Evolutionary conservation across 441 rosid genomes (phyloP).

Genomic region (Sinapis alba): DNA sequence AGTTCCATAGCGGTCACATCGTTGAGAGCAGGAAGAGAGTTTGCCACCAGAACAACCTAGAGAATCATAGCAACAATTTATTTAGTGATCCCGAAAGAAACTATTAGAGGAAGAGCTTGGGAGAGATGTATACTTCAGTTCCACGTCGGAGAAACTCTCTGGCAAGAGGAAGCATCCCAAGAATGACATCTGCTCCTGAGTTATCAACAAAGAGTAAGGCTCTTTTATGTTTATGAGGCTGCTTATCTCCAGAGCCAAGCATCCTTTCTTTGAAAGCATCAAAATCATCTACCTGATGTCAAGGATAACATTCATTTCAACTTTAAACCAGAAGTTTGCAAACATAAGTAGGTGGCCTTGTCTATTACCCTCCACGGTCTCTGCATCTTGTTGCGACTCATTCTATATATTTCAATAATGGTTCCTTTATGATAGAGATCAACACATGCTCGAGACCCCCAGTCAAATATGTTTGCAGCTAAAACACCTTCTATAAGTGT

Average conservation of each 20-base stretch:
- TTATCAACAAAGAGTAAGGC: slow-evolving; percentile 98
- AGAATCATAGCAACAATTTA: slow-evolving; percentile 24
- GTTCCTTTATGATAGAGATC: slow-evolving; percentile 98
- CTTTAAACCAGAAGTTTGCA: neutral
- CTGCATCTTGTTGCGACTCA: slow-evolving; percentile 99
- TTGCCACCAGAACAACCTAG: slow-evolving; percentile 97
- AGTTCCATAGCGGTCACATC: slow-evolving; percentile 98
- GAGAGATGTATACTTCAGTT: slow-evolving; percentile 72
- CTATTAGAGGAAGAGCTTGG: neutral
- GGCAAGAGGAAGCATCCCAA: slow-evolving; percentile 99
- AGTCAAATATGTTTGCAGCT: slow-evolving; percentile 98
- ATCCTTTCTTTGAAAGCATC: slow-evolving; percentile 88
- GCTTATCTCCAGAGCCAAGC: slow-evolving; percentile 67
- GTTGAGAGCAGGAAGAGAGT: slow-evolving; percentile 96
- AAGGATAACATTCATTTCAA: neutral
- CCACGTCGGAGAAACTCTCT: slow-evolving; percentile 94
- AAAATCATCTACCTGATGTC: slow-evolving; percentile 87
- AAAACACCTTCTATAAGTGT: slow-evolving; percentile 93
- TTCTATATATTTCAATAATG: slow-evolving; percentile 95
- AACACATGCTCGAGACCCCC: slow-evolving; percentile 99
- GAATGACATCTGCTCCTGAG: slow-evolving; percentile 93
- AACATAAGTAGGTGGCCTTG: slow-evolving; percentile 23
- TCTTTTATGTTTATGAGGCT: slow-evolving; percentile 79
- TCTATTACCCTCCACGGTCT: slow-evolving; percentile 92
- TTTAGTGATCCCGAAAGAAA: neutral